phyloP scores from a whole-genome alignment of 805 yeast genomes.

The Zygosaccharomyces pseudorouxii region DNA sequence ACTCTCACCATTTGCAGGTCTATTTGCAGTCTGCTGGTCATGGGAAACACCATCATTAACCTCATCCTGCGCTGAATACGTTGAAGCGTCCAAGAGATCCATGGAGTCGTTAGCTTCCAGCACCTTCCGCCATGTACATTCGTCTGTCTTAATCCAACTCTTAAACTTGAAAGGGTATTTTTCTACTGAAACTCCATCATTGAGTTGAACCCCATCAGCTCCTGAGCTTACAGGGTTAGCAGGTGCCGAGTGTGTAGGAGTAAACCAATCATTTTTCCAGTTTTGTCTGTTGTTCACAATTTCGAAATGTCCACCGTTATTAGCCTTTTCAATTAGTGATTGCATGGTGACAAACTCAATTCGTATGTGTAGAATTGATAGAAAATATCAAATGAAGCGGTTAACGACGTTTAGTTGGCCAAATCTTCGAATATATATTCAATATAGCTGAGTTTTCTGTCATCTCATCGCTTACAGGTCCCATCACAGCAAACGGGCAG shows the following conservation, averaged over 20 bases:
- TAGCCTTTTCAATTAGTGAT: conserved; percentile 26
- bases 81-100: conserved; percentile 12
- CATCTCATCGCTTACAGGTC: background rate
- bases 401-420: background rate
- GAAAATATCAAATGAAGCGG: background rate
- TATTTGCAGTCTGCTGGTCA: background rate
- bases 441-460: background rate
- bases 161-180: conserved; percentile 24
- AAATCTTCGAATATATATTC: background rate
- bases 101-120: conserved; percentile 5
- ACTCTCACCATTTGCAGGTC: conserved; percentile 26
- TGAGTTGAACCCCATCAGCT: conserved; percentile 8
- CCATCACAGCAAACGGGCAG: conserved; percentile 3
- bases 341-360: conserved; percentile 8
- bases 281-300: conserved; percentile 17
- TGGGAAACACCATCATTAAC: conserved; percentile 2
- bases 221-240: conserved; percentile 7
- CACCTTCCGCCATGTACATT: conserved; percentile 7
- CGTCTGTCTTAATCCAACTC: conserved; percentile 23
- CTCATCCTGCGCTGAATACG: conserved; percentile 5
- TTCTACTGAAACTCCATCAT: conserved; percentile 12
- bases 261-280: conserved; percentile 35
- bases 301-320: conserved; percentile 18
- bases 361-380: background rate
- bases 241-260: conserved; percentile 19